Base-by-base conservation (phyloP, 768 basidiomycete species). In the Lactifluus echinatus region DNA sequence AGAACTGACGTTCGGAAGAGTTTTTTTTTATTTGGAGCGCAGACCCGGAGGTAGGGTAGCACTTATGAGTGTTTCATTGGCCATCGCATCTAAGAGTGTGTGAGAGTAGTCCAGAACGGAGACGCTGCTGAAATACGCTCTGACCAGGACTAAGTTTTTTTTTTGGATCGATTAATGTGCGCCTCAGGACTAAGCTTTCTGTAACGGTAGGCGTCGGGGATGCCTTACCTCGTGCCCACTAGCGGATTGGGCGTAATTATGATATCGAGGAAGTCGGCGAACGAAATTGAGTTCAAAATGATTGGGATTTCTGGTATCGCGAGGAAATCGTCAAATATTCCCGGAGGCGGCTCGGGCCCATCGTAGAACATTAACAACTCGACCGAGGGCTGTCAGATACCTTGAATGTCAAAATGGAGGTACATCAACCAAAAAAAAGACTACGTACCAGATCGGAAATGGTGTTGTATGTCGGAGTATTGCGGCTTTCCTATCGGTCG, bases 321-420 rank as follows among this genome's bases (percentile, higher is more conserved):
- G 2, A 64, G 36, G 19, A 66, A 61, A 21, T 58, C 54, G 19
- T 64, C 64, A 46, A 66, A 66, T 12, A 59, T 54, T 7, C 62
- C 65, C 1, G 6, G 24, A n/a, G 65, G 65, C 4, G 51, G 56
- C 12, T 53, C 52, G 3, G 65, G 65, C 3, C 55, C 65, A 48
- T 66, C 62, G 31, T 66, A 66, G 19, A 66, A 66, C 7, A 66
- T n/a, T 21, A 61, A 23, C n/a, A 51, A 3, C 40, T 31, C 47
- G n/a, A 37, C 1, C 1, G 50, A 34, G 4, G 60, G 44, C 49
- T 61, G 28, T 15, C n/a, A 47, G 24, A 19, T 40, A 7, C n/a
- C 39, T 31, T 19, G 11, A 2, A 19, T 36, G 26, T 56, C 42
- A 45, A 36, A 57, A 12, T 37, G 55, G 34, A 14, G n/a, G 28